Evolutionary conservation across 495 filamentous ascomycete genomes (phyloP).

Genomic region (Aspergillus homomorphus): DNA sequence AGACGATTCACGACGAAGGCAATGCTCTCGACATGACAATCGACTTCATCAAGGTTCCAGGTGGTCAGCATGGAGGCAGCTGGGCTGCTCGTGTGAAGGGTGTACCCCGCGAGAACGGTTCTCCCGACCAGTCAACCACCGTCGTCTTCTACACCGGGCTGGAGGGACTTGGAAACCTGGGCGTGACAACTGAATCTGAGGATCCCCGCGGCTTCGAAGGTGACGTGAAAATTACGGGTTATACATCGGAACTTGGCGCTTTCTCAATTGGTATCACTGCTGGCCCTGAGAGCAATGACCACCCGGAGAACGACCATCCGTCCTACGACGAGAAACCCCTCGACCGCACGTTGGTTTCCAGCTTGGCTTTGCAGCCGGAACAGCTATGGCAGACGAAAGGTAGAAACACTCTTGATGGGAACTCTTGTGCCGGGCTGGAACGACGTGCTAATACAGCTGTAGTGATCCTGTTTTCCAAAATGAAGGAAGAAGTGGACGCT

Average conservation of each 20-base stretch:
- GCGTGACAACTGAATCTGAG: slow-evolving; percentile 51
- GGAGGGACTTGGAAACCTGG: slow-evolving; percentile 70
- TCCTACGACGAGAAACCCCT: slow-evolving; percentile 70
- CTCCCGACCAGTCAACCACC: slow-evolving; percentile 64
- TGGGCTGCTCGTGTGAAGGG: slow-evolving; percentile 92
- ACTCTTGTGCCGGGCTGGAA: not conserved
- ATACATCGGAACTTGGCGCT: slow-evolving; percentile 70
- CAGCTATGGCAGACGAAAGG: slow-evolving; percentile 85
- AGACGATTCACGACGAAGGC: slow-evolving; percentile 83
- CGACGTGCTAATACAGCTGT: slow-evolving; percentile 13
- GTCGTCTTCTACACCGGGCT: slow-evolving; percentile 77
- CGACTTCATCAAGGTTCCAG: slow-evolving; percentile 88
- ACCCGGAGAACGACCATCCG: slow-evolving; percentile 59
- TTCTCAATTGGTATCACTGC: slow-evolving; percentile 79
- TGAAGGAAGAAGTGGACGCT: slow-evolving; percentile 73
- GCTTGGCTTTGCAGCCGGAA: slow-evolving; percentile 62
- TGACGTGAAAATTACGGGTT: slow-evolving; percentile 72
- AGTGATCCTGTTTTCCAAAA: slow-evolving; percentile 67
- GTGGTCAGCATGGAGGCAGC: slow-evolving; percentile 80
- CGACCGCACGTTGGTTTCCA: slow-evolving; percentile 71
- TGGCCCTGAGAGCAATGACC: slow-evolving; percentile 59
- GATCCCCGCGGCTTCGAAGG: slow-evolving; percentile 60
- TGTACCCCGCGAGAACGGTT: slow-evolving; percentile 65
- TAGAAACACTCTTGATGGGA: slow-evolving; percentile 16
- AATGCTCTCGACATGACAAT: slow-evolving; percentile 90